Conservation (phyloP, 148 eudicot genomes). For the Pouteria glomerata region DNA sequence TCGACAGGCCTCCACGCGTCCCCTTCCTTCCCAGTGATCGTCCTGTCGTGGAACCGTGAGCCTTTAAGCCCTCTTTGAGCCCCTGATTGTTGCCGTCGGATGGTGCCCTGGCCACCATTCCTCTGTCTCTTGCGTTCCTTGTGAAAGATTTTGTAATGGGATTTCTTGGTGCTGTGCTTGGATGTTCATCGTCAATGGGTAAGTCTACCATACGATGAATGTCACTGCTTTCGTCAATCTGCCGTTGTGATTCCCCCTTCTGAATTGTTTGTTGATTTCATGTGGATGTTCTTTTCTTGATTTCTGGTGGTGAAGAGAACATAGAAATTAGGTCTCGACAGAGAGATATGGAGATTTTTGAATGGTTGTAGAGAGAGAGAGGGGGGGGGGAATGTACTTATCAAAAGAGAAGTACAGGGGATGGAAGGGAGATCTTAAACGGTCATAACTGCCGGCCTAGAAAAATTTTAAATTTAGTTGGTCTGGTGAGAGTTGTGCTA, state of each 20-base stretch:
- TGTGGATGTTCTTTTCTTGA: not conserved
- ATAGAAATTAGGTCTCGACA: not conserved
- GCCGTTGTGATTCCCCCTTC: not conserved
- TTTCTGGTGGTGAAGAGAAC: not conserved
- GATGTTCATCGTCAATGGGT: not conserved
- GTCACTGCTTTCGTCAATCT: conserved; percentile 3
- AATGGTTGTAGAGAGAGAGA: too few relatives aligned
- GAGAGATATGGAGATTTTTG: not conserved
- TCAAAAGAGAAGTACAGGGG: not conserved
- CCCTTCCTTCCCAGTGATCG: conserved; percentile 57
- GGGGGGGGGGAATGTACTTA: not conserved
- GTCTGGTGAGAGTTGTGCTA: too few relatives aligned
- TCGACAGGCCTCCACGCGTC: conserved; percentile 69
- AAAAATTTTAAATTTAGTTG: too few relatives aligned
- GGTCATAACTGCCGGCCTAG: too few relatives aligned
- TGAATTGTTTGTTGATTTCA: not conserved
- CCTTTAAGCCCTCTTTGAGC: conserved; percentile 64
- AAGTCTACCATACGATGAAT: conserved; percentile 14
- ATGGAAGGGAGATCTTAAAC: too few relatives aligned
- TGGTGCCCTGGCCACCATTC: conserved; percentile 19
- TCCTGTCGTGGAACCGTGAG: conserved; percentile 63
- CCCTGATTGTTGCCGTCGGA: conserved; percentile 42
- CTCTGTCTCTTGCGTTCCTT: conserved; percentile 24
- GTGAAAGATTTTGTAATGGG: conserved; percentile 15
- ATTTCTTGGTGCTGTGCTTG: not conserved